These are phyloP conservation scores for Rhodomyrtus tomentosa DNA, from an alignment of 345 rosid genomes.

Conservation along the genomic window DNA sequence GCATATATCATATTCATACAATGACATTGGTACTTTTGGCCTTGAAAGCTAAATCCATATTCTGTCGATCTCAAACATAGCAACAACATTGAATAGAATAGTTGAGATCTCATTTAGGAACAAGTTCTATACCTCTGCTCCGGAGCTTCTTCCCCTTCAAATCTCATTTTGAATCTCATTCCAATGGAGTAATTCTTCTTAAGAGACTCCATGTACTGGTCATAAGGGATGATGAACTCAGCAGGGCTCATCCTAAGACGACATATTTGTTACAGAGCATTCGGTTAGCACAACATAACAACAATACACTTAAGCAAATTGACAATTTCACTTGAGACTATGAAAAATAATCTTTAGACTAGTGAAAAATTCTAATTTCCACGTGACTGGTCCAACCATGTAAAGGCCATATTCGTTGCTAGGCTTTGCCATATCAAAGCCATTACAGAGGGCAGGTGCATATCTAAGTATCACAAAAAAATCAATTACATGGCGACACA, in stretches of 20 bases:
- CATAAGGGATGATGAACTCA: constrained; percentile 76
- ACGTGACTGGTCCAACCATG: neutral
- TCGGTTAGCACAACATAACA: neutral
- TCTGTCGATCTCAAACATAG: neutral
- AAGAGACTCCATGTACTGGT: constrained; percentile 60
- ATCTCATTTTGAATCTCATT: constrained; percentile 89
- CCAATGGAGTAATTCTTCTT: constrained; percentile 61
- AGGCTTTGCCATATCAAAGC: neutral
- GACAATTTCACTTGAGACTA: neutral
- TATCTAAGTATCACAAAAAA: neutral
- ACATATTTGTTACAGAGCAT: neutral
- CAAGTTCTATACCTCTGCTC: constrained; percentile 53
- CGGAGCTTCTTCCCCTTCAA: constrained; percentile 89
- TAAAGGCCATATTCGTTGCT: neutral
- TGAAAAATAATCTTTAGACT: neutral
- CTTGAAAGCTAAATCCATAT: neutral
- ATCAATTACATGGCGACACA: neutral
- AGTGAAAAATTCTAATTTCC: neutral
- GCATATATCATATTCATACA: neutral
- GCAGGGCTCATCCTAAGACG: constrained; percentile 65
- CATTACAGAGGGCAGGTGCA: neutral
- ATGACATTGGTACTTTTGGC: neutral
- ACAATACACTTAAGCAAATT: neutral
- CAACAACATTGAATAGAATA: neutral
- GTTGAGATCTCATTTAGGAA: neutral